phyloP scores from a whole-genome alignment of 2,329 filamentous ascomycete genomes.

The Cordyceps pruinosa region DNA sequence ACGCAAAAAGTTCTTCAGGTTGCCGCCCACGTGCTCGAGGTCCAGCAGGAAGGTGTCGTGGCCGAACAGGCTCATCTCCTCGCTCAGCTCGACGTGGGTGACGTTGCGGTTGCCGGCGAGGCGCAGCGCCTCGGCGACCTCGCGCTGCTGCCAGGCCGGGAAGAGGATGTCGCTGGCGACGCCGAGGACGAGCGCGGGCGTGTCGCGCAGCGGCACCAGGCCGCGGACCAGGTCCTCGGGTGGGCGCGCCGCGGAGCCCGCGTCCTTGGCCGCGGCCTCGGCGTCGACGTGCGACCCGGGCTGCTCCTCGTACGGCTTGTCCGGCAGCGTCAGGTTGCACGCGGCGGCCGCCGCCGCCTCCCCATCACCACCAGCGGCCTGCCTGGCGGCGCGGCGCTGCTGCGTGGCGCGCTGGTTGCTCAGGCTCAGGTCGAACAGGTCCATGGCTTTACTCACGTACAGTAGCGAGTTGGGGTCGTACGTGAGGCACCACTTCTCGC shows the following conservation, averaged over 20 bases:
- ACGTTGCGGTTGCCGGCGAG: slow-evolving; percentile 73
- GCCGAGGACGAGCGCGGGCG: slow-evolving; percentile 81
- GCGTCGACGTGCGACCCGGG: slow-evolving; percentile 36
- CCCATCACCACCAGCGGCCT: slow-evolving; percentile 42
- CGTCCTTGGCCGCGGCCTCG: slow-evolving; percentile 17
- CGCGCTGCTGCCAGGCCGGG: slow-evolving; percentile 94
- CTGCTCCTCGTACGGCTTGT: slow-evolving; percentile 81
- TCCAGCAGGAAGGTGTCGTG: slow-evolving; percentile 96
- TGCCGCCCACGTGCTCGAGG: slow-evolving; percentile 83
- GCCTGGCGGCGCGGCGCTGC: slow-evolving; percentile 54
- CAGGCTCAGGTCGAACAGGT: slow-evolving; percentile 84
- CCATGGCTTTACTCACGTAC: slow-evolving; percentile 98
- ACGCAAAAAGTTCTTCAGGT: slow-evolving; percentile 66
- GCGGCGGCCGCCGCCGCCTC: slow-evolving; percentile 22
- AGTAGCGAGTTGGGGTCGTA: slow-evolving; percentile 94
- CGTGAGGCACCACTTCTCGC: slow-evolving; percentile 95
- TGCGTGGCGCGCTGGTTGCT: slow-evolving; percentile 59
- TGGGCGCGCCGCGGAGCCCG: slow-evolving; percentile 44
- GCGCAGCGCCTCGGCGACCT: slow-evolving; percentile 79
- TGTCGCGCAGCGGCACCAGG: slow-evolving; percentile 63
- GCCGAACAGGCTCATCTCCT: slow-evolving; percentile 90
- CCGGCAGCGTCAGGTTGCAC: slow-evolving; percentile 79
- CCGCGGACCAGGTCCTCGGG: slow-evolving; percentile 76
- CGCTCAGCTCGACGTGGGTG: slow-evolving; percentile 82
- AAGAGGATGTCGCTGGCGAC: slow-evolving; percentile 95